Conservation (phyloP, 192 early-diverging fungal species). For the Linnemannia zychae region DNA sequence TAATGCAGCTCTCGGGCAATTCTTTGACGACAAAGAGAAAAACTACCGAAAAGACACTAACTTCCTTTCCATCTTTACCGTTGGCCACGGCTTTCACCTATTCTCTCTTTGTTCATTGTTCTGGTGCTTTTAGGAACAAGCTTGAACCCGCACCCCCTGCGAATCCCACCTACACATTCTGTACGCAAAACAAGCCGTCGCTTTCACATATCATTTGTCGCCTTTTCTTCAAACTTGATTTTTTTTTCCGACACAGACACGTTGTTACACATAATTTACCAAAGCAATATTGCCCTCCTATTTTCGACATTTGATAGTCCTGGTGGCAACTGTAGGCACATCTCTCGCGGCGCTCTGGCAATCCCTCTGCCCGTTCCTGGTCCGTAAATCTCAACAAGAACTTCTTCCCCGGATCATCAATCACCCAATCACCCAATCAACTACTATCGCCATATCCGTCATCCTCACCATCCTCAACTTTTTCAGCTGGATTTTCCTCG, state of each 20-base stretch:
- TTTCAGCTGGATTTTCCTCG: slow-evolving; percentile 52
- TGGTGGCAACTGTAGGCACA: slow-evolving; percentile 43
- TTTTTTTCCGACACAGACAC: background rate
- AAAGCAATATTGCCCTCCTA: background rate
- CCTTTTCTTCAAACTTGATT: no score
- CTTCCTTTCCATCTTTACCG: background rate
- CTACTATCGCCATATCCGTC: slow-evolving; percentile 29
- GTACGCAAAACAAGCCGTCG: slow-evolving; percentile 20
- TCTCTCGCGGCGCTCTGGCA: slow-evolving; percentile 36
- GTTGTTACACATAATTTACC: background rate
- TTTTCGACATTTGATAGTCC: slow-evolving; percentile 12
- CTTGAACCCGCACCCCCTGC: slow-evolving; percentile 10
- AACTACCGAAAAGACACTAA: background rate
- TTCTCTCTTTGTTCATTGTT: background rate
- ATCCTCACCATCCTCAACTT: slow-evolving; percentile 44
- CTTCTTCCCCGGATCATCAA: slow-evolving; percentile 39
- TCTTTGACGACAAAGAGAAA: background rate
- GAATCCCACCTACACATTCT: slow-evolving; percentile 35
- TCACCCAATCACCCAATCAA: slow-evolving; percentile 39
- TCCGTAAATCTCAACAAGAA: slow-evolving; percentile 6
- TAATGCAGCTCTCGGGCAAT: background rate
- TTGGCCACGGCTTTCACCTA: background rate
- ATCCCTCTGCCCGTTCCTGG: slow-evolving; percentile 37
- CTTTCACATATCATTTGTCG: background rate
- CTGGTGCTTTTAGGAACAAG: slow-evolving; percentile 32